A percentile compares a stretch with the other conserved stretches of the same genome.
phyloP scores from a whole-genome alignment of 2,329 filamentous ascomycete species.

The Xylariaceae sp. region DNA sequence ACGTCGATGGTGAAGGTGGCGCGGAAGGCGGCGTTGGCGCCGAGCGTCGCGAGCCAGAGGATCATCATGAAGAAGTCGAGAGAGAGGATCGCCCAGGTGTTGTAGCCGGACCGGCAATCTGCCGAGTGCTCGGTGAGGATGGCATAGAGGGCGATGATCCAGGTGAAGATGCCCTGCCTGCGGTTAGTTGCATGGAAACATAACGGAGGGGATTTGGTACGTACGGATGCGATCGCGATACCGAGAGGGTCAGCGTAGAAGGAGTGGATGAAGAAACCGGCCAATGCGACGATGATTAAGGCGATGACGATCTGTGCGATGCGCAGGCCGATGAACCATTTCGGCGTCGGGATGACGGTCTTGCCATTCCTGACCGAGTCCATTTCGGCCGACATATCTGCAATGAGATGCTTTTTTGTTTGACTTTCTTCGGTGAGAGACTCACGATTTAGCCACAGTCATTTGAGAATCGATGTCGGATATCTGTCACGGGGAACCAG shows the following conservation, averaged over 20 bases:
- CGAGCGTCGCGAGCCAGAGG: constrained; percentile 44
- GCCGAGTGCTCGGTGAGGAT: constrained; percentile 39
- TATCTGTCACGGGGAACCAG: neutral
- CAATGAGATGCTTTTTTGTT: neutral
- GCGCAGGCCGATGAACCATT: constrained; percentile 41
- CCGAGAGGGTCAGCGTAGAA: constrained; percentile 38
- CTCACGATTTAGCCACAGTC: neutral
- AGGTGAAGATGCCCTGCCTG: constrained; percentile 41
- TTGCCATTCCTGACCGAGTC: constrained; percentile 25
- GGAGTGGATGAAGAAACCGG: constrained; percentile 38
- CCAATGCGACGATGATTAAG: constrained; percentile 40
- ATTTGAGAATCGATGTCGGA: neutral
- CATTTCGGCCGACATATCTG: constrained; percentile 11
- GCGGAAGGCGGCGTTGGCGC: constrained; percentile 37
- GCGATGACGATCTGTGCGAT: constrained; percentile 39
- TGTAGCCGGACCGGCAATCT: constrained; percentile 35
- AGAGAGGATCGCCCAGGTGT: constrained; percentile 41
- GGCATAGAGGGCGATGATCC: constrained; percentile 40
- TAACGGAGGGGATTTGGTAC: constrained; percentile 12
- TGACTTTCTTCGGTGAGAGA: neutral
- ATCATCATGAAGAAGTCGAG: constrained; percentile 42
- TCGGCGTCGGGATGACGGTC: constrained; percentile 37
- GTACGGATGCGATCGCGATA: constrained; percentile 39
- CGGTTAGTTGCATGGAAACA: constrained; percentile 1
- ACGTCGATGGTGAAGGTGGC: constrained; percentile 34